Evolutionary conservation across 371 early-diverging fungal genomes (phyloP).

Genomic region (Rhizopus arrhizus): DNA sequence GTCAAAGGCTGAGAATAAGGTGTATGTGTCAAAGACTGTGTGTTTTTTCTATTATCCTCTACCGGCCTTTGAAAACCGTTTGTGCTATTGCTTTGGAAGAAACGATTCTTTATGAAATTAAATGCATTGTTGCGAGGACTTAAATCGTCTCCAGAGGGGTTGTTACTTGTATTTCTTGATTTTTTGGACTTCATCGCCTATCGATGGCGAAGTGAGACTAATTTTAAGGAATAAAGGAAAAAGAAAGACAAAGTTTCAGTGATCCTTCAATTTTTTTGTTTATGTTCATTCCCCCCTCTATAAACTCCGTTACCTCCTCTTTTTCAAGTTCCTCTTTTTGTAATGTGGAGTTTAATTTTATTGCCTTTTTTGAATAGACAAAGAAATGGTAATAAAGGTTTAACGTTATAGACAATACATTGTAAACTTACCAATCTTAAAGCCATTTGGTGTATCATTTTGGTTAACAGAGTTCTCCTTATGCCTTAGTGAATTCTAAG

Average conservation of each 20-base stretch:
- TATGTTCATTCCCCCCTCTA: not conserved
- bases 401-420: too few species aligned
- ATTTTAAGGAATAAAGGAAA: constrained; percentile 5
- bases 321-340: constrained; percentile 11
- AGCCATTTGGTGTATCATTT: too few species aligned
- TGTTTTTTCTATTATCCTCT: not conserved
- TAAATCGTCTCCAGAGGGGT: not conserved
- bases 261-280: constrained; percentile 7
- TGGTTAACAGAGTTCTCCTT: too few species aligned
- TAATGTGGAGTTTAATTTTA: not conserved
- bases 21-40: not conserved
- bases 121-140: constrained; percentile 19
- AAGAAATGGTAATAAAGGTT: too few species aligned
- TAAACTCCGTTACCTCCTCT: constrained; percentile 6
- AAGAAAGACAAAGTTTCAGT: constrained; percentile 12
- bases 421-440: too few species aligned
- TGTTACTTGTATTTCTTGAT: constrained; percentile 6
- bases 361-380: not conserved
- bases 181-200: constrained; percentile 32
- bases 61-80: constrained; percentile 1
- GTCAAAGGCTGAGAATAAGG: not conserved
- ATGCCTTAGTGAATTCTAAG: too few species aligned
- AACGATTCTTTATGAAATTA: constrained; percentile 28
- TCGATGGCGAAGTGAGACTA: constrained; percentile 13
- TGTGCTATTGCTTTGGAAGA: constrained; percentile 15